Percentiles rank a stretch among this genome's conserved stretches.
phyloP scores from a whole-genome alignment of 129 eudicot species.

The Artemisia tridentata region DNA sequence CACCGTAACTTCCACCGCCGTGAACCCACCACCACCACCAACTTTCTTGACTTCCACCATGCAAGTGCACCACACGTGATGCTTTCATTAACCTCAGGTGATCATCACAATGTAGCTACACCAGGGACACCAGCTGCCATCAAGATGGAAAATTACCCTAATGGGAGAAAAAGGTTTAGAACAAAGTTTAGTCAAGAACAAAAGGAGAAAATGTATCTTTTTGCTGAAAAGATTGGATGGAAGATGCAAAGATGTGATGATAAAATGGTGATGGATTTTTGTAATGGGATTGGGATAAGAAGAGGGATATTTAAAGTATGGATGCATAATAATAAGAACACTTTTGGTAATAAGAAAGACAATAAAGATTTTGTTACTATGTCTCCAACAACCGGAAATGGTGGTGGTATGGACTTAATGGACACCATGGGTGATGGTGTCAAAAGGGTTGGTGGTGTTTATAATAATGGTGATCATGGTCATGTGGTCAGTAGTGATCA shows the following conservation, averaged over 20 bases:
- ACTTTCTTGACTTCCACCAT: slow-evolving; percentile 38
- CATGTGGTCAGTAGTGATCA: slow-evolving; percentile 5
- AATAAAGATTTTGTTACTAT: slow-evolving; percentile 14
- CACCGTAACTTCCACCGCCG: slow-evolving; percentile 97
- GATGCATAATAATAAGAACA: slow-evolving; percentile 90
- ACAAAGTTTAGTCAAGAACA: slow-evolving; percentile 78
- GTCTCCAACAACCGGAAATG: slow-evolving; percentile 3
- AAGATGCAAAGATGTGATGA: slow-evolving; percentile 68
- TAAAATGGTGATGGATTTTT: slow-evolving; percentile 46
- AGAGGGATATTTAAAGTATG: slow-evolving; percentile 80
- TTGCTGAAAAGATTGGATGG: slow-evolving; percentile 76
- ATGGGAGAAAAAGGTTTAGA: slow-evolving; percentile 65
- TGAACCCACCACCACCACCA: slow-evolving; percentile 36
- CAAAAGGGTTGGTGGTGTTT: too few species aligned
- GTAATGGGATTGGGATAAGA: slow-evolving; percentile 64
- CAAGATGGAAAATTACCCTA: slow-evolving; percentile 39
- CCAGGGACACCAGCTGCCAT: slow-evolving; percentile 62
- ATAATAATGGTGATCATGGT: too few species aligned
- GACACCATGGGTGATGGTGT: not conserved
- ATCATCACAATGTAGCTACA: slow-evolving; percentile 31
- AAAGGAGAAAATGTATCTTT: slow-evolving; percentile 66
- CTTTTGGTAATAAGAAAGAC: slow-evolving; percentile 41
- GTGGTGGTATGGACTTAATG: not conserved
- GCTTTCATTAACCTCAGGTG: slow-evolving; percentile 38
- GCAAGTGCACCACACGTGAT: slow-evolving; percentile 39